phyloP scores from a whole-genome alignment of 176 grass and related monocot species.

The Phragmites australis region DNA sequence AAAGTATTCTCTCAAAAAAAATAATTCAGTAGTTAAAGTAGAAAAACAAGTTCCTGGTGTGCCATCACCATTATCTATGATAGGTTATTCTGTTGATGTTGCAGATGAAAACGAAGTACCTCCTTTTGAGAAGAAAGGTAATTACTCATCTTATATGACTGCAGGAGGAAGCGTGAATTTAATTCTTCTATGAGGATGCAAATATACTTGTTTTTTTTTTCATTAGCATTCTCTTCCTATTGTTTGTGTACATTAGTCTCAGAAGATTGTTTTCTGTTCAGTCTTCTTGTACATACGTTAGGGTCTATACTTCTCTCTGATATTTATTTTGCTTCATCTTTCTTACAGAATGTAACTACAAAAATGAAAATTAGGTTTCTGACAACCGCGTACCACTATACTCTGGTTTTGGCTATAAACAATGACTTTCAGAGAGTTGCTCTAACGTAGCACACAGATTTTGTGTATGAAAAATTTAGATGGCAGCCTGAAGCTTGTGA shows the following conservation, averaged over 20 bases:
- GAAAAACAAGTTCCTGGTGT: constrained; percentile 38
- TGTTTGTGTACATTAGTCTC: not conserved
- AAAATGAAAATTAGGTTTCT: constrained; percentile 74
- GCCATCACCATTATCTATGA: constrained; percentile 35
- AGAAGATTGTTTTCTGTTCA: not conserved
- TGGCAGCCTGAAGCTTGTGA: constrained; percentile 82
- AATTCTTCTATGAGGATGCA: constrained; percentile 26
- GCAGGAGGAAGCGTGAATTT: not conserved
- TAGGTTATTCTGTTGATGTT: constrained; percentile 25
- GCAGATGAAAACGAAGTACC: constrained; percentile 30
- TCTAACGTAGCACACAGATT: constrained; percentile 78
- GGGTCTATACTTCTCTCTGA: constrained; percentile 22
- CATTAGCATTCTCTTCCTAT: not conserved
- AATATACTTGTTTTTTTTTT: constrained; percentile 13
- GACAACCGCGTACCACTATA: constrained; percentile 68
- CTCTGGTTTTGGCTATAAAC: constrained; percentile 82
- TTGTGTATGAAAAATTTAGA: constrained; percentile 82
- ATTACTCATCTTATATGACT: constrained; percentile 22
- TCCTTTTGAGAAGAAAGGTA: constrained; percentile 50
- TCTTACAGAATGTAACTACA: constrained; percentile 67
- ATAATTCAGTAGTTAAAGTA: constrained; percentile 50
- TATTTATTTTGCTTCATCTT: constrained; percentile 34
- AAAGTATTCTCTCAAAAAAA: no score
- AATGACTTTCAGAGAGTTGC: constrained; percentile 84
- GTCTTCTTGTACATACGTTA: constrained; percentile 11